phyloP scores from a whole-genome alignment of 495 filamentous ascomycete genomes.

The Tuber calosporum region DNA sequence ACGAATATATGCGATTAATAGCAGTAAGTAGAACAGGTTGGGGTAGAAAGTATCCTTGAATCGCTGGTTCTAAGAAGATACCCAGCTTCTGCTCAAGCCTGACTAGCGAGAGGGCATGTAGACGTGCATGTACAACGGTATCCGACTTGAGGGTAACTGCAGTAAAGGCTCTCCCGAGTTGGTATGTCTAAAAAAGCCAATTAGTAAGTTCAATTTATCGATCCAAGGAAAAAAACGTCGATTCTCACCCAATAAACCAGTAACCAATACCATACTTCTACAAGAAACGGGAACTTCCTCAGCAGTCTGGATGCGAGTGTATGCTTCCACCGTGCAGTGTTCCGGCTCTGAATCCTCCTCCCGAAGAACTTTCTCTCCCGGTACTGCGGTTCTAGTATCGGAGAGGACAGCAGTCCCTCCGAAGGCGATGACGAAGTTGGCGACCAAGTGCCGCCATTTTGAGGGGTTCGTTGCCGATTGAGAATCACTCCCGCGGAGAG shows the following conservation, averaged over 20 bases:
- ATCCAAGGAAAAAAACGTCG: background rate
- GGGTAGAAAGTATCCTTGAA: constrained; percentile 31
- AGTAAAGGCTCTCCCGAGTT: constrained; percentile 57
- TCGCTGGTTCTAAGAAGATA: constrained; percentile 45
- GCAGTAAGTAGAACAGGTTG: constrained; percentile 26
- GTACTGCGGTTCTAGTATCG: constrained; percentile 22
- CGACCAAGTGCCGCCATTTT: constrained; percentile 19
- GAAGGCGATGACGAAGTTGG: constrained; percentile 17
- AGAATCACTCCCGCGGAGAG: constrained; percentile 29
- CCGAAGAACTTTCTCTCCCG: constrained; percentile 30
- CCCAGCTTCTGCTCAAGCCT: constrained; percentile 50
- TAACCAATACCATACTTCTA: constrained; percentile 41
- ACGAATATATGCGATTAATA: constrained; percentile 64
- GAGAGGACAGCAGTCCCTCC: constrained; percentile 13
- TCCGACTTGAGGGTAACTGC: constrained; percentile 54
- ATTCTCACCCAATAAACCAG: constrained; percentile 37
- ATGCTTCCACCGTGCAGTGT: constrained; percentile 31
- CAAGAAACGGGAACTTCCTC: constrained; percentile 31
- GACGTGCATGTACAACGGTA: constrained; percentile 52
- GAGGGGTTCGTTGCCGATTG: constrained; percentile 29
- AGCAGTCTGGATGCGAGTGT: constrained; percentile 23
- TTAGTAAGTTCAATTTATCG: background rate
- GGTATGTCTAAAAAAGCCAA: constrained; percentile 45
- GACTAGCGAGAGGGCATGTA: constrained; percentile 55
- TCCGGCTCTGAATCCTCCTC: constrained; percentile 26